Base-by-base conservation (phyloP, 2,329 filamentous ascomycete species). In the Monosporascus ibericus region DNA sequence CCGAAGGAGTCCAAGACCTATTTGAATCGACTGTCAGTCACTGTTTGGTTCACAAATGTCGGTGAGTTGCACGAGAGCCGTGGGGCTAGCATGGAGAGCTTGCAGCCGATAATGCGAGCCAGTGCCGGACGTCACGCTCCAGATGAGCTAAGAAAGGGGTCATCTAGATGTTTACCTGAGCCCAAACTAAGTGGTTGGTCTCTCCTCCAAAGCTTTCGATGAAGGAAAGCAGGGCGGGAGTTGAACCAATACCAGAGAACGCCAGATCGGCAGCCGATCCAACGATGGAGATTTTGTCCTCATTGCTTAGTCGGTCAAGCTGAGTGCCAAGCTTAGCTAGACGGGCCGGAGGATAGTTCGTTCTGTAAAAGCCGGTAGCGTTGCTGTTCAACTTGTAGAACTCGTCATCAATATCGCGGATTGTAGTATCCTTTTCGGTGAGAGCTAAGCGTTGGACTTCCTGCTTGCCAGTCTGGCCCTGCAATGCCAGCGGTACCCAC, bases 321-420 rank as follows among this genome's bases (percentile, higher is more conserved):
- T 89, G 85, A 50, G 84, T 80, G 53, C 89, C 88, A 24, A 99
- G 84, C 72, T 90, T 90, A 39, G 81, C 82, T 40, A 99, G 80
- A 47, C 92, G 85, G 57, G 83, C 78, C n/a, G 90, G 85, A 5
- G 94, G 90, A 66, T 97, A 95, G 72, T 95, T 96, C 48, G 92
- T 94, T 55, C 92, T 84, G 74, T 95, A 97, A 66, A 84, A 96
- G 25, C 91, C 92, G 49, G 86, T 91, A 53, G 92, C 88, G 51
- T 92, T 84, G 55, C 86, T 85, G 75, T 99, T 99, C 63, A 99
- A 78, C 75, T 96, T 95, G 75, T 97, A 99, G 70, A 96, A 96
- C 39, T 82, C 80, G 46, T 86, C 80, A 59, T 90, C 82, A 52
- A 95, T 75, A 55, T 87, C 85, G 48, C 80, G 78, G 52, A 97